These are phyloP conservation scores for Teratosphaeria zuluensis DNA, from an alignment of 2,329 filamentous ascomycete genomes.

Conservation along the genomic window DNA sequence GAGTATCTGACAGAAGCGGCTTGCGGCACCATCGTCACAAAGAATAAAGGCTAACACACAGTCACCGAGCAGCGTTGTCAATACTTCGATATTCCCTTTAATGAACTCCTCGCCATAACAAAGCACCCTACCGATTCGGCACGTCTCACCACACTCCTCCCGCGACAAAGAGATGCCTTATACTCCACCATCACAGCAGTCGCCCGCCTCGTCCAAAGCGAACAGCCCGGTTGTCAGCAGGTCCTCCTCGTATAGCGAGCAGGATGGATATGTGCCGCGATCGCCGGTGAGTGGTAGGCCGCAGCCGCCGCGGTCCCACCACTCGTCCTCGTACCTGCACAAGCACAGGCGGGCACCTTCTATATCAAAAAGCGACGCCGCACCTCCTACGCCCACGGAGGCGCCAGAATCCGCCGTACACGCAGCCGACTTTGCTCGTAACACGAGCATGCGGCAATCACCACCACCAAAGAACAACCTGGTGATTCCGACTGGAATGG, in stretches of 20 bases:
- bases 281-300: constrained; percentile 32
- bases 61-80: constrained; percentile 10
- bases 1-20: constrained; percentile 8
- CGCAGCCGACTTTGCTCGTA: constrained; percentile 27
- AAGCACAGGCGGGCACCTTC: constrained; percentile 53
- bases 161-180: constrained; percentile 64
- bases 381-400: constrained; percentile 22
- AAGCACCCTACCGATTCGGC: constrained; percentile 23
- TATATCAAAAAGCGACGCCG: constrained; percentile 26
- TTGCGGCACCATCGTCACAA: not conserved
- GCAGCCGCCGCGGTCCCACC: constrained; percentile 44
- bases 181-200: constrained; percentile 64
- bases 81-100: constrained; percentile 25
- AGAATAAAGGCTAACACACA: constrained; percentile 1
- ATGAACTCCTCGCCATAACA: constrained; percentile 33
- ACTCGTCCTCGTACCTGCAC: constrained; percentile 52
- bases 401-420: constrained; percentile 8
- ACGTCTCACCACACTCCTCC: constrained; percentile 13
- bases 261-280: constrained; percentile 23
- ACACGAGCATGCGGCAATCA: constrained; percentile 65
- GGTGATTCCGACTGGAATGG: constrained; percentile 69
- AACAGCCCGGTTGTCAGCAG: constrained; percentile 42
- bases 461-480: constrained; percentile 71
- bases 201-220: constrained; percentile 47
- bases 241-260: constrained; percentile 40